Percentiles rank a stretch among this genome's conserved stretches.
These are phyloP conservation scores for Trichoderma sp. DNA, from an alignment of 2,329 filamentous ascomycete species.

Conservation along the genomic window DNA sequence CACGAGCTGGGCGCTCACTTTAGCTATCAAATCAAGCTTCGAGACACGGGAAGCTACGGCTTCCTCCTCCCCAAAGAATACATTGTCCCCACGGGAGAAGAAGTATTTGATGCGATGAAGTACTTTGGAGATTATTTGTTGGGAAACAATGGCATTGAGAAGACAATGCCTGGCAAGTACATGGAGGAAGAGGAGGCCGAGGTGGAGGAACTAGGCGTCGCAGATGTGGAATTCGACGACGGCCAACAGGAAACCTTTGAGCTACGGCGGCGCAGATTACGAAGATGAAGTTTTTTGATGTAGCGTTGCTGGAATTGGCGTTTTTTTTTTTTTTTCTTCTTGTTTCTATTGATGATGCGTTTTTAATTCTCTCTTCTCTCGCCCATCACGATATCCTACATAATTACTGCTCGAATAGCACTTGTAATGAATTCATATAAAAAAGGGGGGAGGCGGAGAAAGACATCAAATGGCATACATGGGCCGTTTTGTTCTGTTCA, in stretches of 20 bases:
- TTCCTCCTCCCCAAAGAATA: conserved; percentile 86
- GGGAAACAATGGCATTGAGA: conserved; percentile 69
- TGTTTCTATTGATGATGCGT: accelerated
- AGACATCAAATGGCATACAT: not conserved
- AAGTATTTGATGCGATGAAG: conserved; percentile 80
- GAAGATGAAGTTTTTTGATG: conserved; percentile 33
- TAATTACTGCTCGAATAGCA: not conserved
- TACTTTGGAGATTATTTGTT: conserved; percentile 82
- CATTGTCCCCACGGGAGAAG: conserved; percentile 87
- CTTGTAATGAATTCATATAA: not conserved
- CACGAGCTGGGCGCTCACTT: conserved; percentile 81
- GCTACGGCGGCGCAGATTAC: conserved; percentile 38
- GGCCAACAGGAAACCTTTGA: conserved; percentile 36
- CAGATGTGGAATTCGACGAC: conserved; percentile 16
- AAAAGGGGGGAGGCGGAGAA: not conserved
- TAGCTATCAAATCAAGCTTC: conserved; percentile 90
- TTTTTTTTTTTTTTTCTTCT: not conserved
- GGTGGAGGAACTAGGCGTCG: conserved; percentile 19
- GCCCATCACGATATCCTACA: not conserved
- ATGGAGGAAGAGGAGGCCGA: conserved; percentile 27
- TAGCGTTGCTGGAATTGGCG: not conserved
- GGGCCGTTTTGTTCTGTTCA: not conserved
- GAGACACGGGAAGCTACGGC: conserved; percentile 92
- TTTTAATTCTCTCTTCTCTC: not conserved
- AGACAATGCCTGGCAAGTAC: conserved; percentile 34